Evolutionary conservation across 768 basidiomycete species (phyloP).

Genomic region (Leccinum broughii): DNA sequence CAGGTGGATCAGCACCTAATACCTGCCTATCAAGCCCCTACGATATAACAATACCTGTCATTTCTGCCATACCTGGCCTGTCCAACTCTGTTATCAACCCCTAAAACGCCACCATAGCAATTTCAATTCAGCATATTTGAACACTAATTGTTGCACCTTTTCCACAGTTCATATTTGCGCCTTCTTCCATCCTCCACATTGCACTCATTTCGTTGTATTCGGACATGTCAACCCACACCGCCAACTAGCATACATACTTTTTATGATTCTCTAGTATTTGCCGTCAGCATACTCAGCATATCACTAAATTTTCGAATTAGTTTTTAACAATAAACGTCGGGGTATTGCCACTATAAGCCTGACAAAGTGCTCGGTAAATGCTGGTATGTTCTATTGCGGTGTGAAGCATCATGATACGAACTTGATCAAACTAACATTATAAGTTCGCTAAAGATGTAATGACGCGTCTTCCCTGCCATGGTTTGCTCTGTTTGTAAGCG

Average conservation of each 20-base stretch:
- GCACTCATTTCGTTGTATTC: constrained; percentile 16
- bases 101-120: constrained; percentile 11
- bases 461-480: constrained; percentile 24
- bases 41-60: constrained; percentile 8
- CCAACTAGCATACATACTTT: constrained; percentile 17
- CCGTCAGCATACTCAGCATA: constrained; percentile 16
- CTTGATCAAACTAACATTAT: neutral
- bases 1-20: constrained; percentile 15
- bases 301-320: constrained; percentile 6
- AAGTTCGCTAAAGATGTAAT: constrained; percentile 9
- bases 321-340: constrained; percentile 17
- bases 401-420: neutral
- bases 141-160: constrained; percentile 16
- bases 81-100: constrained; percentile 13
- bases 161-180: constrained; percentile 22
- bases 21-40: constrained; percentile 10
- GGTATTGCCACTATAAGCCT: constrained; percentile 6
- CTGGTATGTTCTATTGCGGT: constrained; percentile 5
- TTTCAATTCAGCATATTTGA: constrained; percentile 2
- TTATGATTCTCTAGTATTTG: constrained; percentile 18
- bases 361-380: neutral
- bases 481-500: constrained; percentile 58
- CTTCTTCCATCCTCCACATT: constrained; percentile 3
- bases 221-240: constrained; percentile 9
- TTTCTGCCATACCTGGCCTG: constrained; percentile 21